Evolutionary conservation across 257 asterid genomes (phyloP).

Genomic region (Vinca minor): DNA sequence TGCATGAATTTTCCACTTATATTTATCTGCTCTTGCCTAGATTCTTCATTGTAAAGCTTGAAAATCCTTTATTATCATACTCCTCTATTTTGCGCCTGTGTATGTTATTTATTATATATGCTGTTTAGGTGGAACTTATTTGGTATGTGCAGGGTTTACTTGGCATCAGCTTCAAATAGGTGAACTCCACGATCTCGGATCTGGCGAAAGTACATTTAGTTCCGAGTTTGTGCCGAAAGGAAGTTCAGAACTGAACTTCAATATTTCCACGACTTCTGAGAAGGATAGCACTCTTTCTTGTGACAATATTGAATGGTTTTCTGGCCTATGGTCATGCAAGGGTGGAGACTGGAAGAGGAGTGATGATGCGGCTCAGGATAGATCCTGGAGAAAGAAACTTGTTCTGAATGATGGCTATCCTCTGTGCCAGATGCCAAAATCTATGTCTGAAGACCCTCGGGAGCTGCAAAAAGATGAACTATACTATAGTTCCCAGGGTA

Average conservation of each 20-base stretch:
- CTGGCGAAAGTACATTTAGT: slow-evolving; percentile 19
- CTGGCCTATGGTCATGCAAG: slow-evolving; percentile 79
- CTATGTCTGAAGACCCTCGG: slow-evolving; percentile 83
- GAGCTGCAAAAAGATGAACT: slow-evolving; percentile 74
- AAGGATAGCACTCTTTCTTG: slow-evolving; percentile 34
- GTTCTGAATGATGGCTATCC: slow-evolving; percentile 89
- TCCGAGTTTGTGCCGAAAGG: slow-evolving; percentile 34
- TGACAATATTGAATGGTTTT: slow-evolving; percentile 42
- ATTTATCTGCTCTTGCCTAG: background rate
- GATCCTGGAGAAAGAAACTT: slow-evolving; percentile 59
- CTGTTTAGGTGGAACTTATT: slow-evolving; percentile 9
- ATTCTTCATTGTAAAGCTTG: background rate
- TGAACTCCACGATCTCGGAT: slow-evolving; percentile 33
- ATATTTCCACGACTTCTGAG: slow-evolving; percentile 29
- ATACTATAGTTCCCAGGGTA: slow-evolving; percentile 60
- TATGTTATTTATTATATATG: background rate
- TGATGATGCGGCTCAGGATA: slow-evolving; percentile 69
- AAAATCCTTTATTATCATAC: background rate
- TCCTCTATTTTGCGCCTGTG: background rate
- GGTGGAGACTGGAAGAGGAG: slow-evolving; percentile 97
- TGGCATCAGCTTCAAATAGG: slow-evolving; percentile 32
- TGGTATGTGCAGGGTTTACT: slow-evolving; percentile 35
- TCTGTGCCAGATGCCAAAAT: slow-evolving; percentile 79
- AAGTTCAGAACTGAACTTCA: slow-evolving; percentile 36
- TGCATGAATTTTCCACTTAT: background rate